Conservation (phyloP, 768 basidiomycete genomes). For the Pholiota microspora region DNA sequence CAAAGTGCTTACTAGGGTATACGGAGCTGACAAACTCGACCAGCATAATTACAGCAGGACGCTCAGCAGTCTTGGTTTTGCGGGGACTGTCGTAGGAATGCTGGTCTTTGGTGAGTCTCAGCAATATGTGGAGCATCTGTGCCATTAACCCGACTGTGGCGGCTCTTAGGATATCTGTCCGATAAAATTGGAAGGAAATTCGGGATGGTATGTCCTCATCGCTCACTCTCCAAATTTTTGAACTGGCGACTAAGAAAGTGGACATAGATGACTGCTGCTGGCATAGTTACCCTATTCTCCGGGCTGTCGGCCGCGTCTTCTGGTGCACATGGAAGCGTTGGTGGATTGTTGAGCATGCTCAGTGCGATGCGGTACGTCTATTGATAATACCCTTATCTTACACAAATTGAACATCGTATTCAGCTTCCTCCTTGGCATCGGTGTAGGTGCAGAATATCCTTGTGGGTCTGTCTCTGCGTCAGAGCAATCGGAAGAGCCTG, state of each 20-base stretch:
- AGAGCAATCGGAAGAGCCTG: conserved; percentile 85
- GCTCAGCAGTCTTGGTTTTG: conserved; percentile 74
- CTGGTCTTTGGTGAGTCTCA: conserved; percentile 58
- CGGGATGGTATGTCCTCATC: conserved; percentile 65
- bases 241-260: conserved; percentile 1
- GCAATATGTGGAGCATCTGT: neutral
- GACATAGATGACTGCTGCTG: conserved; percentile 67
- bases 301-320: conserved; percentile 78
- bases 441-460: conserved; percentile 87
- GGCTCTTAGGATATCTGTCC: conserved; percentile 56
- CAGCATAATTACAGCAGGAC: conserved; percentile 59
- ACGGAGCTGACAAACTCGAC: conserved; percentile 52
- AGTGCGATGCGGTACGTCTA: conserved; percentile 64
- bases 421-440: conserved; percentile 87
- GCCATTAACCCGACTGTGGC: neutral
- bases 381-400: neutral
- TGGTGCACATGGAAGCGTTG: conserved; percentile 70
- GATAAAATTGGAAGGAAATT: conserved; percentile 87
- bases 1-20: conserved; percentile 68
- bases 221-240: neutral
- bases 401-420: neutral
- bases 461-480: conserved; percentile 87
- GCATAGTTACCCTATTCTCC: conserved; percentile 83
- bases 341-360: conserved; percentile 76
- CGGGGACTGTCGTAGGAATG: conserved; percentile 88